phyloP scores from a whole-genome alignment of 2,329 filamentous ascomycete species.

The Alternaria gaisen region DNA sequence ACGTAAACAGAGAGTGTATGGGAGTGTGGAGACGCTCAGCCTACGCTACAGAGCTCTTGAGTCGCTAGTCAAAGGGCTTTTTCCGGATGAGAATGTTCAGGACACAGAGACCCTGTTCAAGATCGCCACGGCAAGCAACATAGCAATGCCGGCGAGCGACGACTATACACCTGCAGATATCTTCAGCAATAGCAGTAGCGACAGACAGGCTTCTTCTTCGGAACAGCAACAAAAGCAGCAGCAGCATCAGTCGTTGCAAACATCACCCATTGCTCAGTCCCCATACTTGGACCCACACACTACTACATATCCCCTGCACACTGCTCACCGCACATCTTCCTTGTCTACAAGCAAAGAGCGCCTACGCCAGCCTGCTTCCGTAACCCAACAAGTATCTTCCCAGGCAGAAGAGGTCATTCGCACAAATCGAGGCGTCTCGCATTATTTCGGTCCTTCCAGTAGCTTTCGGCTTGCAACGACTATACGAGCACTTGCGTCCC shows the following conservation, averaged over 20 bases:
- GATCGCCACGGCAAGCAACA: conserved; percentile 51
- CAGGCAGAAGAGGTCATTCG: conserved; percentile 29
- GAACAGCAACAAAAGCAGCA: conserved; percentile 11
- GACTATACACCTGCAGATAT: conserved; percentile 40
- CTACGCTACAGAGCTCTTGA: conserved; percentile 56
- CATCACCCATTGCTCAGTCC: conserved; percentile 7
- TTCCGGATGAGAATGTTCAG: conserved; percentile 51
- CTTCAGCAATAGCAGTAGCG: conserved; percentile 25
- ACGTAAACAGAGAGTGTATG: conserved; percentile 57
- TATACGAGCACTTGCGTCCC: conserved; percentile 30
- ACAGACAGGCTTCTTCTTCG: conserved; percentile 3
- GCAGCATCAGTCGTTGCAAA: conserved; percentile 15
- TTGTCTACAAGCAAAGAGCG: conserved; percentile 12
- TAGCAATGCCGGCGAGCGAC: conserved; percentile 48
- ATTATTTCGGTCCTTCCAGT: conserved; percentile 42
- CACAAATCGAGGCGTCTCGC: conserved; percentile 29
- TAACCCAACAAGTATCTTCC: conserved; percentile 19
- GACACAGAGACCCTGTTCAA: conserved; percentile 52
- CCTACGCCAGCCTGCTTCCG: conserved; percentile 25
- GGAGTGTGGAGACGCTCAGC: conserved; percentile 58
- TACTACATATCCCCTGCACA: conserved; percentile 8
- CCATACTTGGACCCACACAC: background rate
- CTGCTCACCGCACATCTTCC: conserved; percentile 18
- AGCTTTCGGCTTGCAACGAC: conserved; percentile 37
- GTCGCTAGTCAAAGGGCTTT: conserved; percentile 54